Percentiles rank a stretch among this genome's conserved stretches.
These are phyloP conservation scores for Kurtzmaniella fragi DNA, from an alignment of 805 yeast genomes.

Conservation along the genomic window DNA sequence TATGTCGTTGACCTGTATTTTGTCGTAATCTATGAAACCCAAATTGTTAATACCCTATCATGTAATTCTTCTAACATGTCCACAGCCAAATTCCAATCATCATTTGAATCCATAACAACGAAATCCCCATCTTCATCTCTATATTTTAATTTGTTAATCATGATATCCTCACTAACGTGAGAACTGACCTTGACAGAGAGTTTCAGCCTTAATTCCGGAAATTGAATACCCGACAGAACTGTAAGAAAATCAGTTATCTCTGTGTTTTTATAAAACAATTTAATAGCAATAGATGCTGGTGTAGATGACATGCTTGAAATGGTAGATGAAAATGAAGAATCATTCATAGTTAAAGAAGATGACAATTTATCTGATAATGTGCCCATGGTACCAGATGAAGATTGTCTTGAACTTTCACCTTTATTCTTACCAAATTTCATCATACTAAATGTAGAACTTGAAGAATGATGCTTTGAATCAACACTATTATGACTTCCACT, in stretches of 20 bases:
- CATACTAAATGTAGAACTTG: slow-evolving; percentile 40
- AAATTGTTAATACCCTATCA: slow-evolving; percentile 27
- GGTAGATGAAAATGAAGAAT: slow-evolving; percentile 11
- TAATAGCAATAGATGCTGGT: slow-evolving; percentile 15
- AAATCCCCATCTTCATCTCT: slow-evolving; percentile 95
- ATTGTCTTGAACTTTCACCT: slow-evolving; percentile 12
- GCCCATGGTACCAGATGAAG: slow-evolving; percentile 13
- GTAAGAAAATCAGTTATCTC: slow-evolving; percentile 23
- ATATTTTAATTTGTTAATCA: slow-evolving; percentile 58
- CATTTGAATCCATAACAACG: slow-evolving; percentile 78
- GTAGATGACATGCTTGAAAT: slow-evolving; percentile 6
- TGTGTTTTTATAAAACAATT: slow-evolving; percentile 26
- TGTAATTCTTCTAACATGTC: slow-evolving; percentile 45
- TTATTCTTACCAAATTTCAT: slow-evolving; percentile 18
- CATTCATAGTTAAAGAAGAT: slow-evolving; percentile 9
- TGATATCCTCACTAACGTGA: slow-evolving; percentile 52
- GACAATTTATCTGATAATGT: slow-evolving; percentile 4
- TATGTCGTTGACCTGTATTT: too few relatives aligned
- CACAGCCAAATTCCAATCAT: slow-evolving; percentile 82
- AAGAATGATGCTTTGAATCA: slow-evolving; percentile 36
- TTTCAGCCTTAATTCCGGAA: slow-evolving; percentile 57
- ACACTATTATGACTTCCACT: slow-evolving; percentile 19
- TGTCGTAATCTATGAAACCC: slow-evolving; percentile 28
- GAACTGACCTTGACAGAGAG: slow-evolving; percentile 47
- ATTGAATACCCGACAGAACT: slow-evolving; percentile 25